Base-by-base conservation (phyloP, 2,329 filamentous ascomycete genomes). In the Metarhizium album region DNA sequence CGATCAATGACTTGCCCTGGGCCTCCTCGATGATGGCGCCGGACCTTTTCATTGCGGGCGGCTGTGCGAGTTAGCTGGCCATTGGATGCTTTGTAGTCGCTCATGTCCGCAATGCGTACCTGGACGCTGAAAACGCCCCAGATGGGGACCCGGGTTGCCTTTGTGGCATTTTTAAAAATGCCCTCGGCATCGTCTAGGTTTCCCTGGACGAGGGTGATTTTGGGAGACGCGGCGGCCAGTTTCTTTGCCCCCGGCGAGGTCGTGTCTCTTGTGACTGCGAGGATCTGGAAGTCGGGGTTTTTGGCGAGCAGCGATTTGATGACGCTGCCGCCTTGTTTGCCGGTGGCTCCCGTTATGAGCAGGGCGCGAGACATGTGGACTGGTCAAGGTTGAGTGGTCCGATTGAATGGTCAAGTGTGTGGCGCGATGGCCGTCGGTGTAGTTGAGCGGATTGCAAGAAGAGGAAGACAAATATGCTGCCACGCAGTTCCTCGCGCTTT, bases 1-100 rank as follows among this genome's bases (percentile, higher is more conserved):
- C 75, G 43, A 82, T 66, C 1, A 85, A 62, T 0, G 45, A 66
- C 47, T 75, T 83, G 43, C 80, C 81, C 60, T 84, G 79, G 1
- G 57, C 47, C 3, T 57, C 55, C 18, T 58, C 57, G 1, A 55
- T 54, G 11, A 45, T 45, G 18, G 45, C 7, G n/a, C 45, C 45
- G 7, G 29, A n/a, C 11, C 16, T 37, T 8, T 31, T 31, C 31
- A 37, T 37, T 3, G 35, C 11, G 14, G 35, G 8, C n/a, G 16
- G 5, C 35, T 37, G 35, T 3, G 35, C 13, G 14, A 14, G 35
- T 37, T 37, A 29, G 27, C 11, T n/a, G n/a, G 11, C 27, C 7
- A 9, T 29, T 9, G 11, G 11, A 9, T 29, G 27, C 27, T 29
- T 8, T 29, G 7, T 6, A 29, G 7, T 9, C 7, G 11, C 7